Evolutionary conservation across 441 rosid genomes (phyloP), one percentile per base, ranked within the genome.

Genomic region (Geranium incanum): DNA sequence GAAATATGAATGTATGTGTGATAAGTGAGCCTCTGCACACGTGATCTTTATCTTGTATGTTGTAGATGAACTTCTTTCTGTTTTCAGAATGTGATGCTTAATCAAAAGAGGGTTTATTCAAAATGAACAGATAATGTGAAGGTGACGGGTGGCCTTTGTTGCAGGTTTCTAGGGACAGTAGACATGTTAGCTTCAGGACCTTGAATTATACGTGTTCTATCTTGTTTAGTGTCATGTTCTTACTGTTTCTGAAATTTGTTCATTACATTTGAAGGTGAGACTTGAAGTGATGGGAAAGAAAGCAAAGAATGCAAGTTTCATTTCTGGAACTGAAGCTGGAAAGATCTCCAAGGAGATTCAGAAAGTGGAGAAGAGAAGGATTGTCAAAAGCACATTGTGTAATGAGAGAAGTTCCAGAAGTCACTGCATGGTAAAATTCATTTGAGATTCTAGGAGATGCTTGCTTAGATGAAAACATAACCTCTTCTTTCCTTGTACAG

Each of bases 231-330:
- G 13, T 50, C 2, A 13, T 50, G 59, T 50, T 55, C 19, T 57
- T 57, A 57, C 23, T 57, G 6, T 33, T 11, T 8, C 3, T 59
- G 13, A 52, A 41, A 41, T 3, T 11, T 37, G 6, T 72, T 23
- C 15, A 59, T 63, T 77, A 71, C 50, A 39, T 78, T 78, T 73
- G 79, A 68, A 92, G 99, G 96, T 78, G 12, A 90, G 87, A 80
- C 97, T 94, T 36, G 99, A 94, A 86, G 96, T 94, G 55, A 94
- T 94, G 93, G 97, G 97, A 3, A 94, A 92, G 80, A 94, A 88
- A 83, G 97, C 97, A 0, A 94, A 94, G 79, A 92, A 94, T 41
- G 99, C 99, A 0, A 81, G 92, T 62, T 94, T 75, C 57, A 85
- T 94, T 68, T 92, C 89, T 39, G 99, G 99, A 74, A 89, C 82